phyloP scores from a whole-genome alignment of 306 rosid species.

The Castanospermum australe region DNA sequence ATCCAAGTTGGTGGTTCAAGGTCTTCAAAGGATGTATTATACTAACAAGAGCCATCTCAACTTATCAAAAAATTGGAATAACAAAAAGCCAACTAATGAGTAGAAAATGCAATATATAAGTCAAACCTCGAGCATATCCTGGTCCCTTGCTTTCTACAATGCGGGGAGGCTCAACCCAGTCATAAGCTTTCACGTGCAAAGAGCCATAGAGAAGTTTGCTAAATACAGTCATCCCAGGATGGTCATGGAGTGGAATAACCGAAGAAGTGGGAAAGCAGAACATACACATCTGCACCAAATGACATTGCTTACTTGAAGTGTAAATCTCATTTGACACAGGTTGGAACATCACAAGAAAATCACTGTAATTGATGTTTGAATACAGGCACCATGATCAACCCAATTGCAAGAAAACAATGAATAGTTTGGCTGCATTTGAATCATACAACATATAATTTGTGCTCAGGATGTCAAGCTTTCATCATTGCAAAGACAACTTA shows the following conservation, averaged over 20 bases:
- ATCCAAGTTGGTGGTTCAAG: background rate
- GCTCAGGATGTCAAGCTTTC: background rate
- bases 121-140: conserved; percentile 55
- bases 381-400: conserved; percentile 11
- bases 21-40: background rate
- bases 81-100: background rate
- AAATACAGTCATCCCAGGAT: conserved; percentile 95
- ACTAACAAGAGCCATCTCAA: background rate
- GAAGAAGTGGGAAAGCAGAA: conserved; percentile 93
- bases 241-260: conserved; percentile 90
- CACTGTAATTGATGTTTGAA: background rate
- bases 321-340: conserved; percentile 9
- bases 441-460: background rate
- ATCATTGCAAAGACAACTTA: background rate
- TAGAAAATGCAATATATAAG: conserved; percentile 13
- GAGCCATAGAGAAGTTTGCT: conserved; percentile 96
- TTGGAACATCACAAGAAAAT: conserved; percentile 11
- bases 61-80: background rate
- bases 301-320: background rate
- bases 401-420: conserved; percentile 5
- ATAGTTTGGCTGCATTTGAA: conserved; percentile 8
- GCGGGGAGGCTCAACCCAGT: conserved; percentile 91
- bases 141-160: conserved; percentile 57
- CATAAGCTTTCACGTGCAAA: conserved; percentile 93
- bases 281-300: conserved; percentile 76